Evolutionary conservation across 495 filamentous ascomycete species (phyloP).

Genomic region (Talaromyces thailandensis): DNA sequence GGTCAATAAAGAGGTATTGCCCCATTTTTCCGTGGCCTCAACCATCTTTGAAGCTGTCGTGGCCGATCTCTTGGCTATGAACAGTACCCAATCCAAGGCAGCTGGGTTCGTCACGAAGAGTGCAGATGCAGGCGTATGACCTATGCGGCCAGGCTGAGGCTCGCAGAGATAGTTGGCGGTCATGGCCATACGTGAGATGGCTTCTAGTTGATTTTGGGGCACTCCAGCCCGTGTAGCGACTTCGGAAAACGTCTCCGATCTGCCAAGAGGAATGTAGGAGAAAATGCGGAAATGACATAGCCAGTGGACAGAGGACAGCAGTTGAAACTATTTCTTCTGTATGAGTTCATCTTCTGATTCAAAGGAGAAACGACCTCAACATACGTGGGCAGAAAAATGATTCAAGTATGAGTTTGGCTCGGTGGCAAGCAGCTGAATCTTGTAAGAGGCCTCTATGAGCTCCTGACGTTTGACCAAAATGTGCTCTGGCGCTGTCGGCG

Average conservation of each 20-base stretch:
- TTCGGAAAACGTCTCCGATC: conserved; percentile 16
- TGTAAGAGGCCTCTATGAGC: too few relatives aligned
- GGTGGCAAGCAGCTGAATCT: too few relatives aligned
- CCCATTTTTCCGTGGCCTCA: conserved; percentile 14
- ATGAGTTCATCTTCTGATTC: too few relatives aligned
- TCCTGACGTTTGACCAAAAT: too few relatives aligned
- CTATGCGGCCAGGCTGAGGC: conserved; percentile 9
- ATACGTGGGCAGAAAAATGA: too few relatives aligned
- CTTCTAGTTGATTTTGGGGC: conserved; percentile 15
- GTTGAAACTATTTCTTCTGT: too few relatives aligned
- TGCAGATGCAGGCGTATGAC: conserved; percentile 21
- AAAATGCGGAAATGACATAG: conserved; percentile 18
- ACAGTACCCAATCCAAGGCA: conserved; percentile 15
- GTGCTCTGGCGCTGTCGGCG: too few relatives aligned
- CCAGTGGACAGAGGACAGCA: too few relatives aligned
- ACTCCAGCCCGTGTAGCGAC: conserved; percentile 17
- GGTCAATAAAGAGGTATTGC: conserved; percentile 5
- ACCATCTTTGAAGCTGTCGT: conserved; percentile 11
- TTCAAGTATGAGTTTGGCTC: too few relatives aligned
- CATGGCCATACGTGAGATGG: conserved; percentile 26
- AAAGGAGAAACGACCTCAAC: too few relatives aligned
- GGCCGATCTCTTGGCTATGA: conserved; percentile 11
- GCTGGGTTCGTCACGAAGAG: conserved; percentile 12
- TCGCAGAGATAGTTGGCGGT: conserved; percentile 19
- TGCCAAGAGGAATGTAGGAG: conserved; percentile 14